These are phyloP conservation scores for Tricholoma saponaceum DNA, from an alignment of 768 basidiomycete species.

Conservation along the genomic window DNA sequence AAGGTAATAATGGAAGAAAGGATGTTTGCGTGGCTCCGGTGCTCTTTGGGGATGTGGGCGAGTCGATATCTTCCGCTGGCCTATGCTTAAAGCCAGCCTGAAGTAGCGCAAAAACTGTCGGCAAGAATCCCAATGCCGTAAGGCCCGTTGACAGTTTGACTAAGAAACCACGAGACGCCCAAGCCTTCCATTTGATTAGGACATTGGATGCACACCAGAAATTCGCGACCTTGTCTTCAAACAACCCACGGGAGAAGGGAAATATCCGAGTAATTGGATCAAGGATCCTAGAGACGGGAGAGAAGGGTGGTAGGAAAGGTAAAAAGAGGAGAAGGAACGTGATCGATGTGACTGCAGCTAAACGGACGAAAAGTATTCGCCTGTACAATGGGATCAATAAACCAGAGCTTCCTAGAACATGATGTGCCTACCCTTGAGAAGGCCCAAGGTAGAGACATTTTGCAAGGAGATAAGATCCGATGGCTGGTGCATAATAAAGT, in stretches of 20 bases:
- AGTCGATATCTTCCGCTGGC: constrained; percentile 5
- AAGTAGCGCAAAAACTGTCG: constrained; percentile 45
- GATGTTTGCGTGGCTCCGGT: constrained; percentile 30
- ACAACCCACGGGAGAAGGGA: constrained; percentile 85
- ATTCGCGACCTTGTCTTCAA: constrained; percentile 96
- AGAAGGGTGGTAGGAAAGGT: constrained; percentile 75
- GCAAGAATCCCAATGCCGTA: constrained; percentile 71
- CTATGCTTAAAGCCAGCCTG: constrained; percentile 30
- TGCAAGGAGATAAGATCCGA: constrained; percentile 87
- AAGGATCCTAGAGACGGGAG: constrained; percentile 43
- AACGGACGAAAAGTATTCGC: constrained; percentile 55
- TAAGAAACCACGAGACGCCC: constrained; percentile 43
- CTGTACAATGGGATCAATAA: constrained; percentile 19
- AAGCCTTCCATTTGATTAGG: constrained; percentile 76
- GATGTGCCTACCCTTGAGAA: constrained; percentile 52
- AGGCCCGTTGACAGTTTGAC: constrained; percentile 62
- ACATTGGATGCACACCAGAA: constrained; percentile 96
- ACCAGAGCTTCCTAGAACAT: not conserved
- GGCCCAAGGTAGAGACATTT: constrained; percentile 86
- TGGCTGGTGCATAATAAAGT: constrained; percentile 87
- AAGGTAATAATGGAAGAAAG: constrained; percentile 68
- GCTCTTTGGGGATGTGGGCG: constrained; percentile 5
- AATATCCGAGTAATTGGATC: constrained; percentile 81
- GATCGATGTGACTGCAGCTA: constrained; percentile 56
- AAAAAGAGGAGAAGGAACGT: constrained; percentile 71